These are phyloP conservation scores for Sphagnurus paluster DNA, from an alignment of 1,284 basidiomycete species.

Conservation along the genomic window DNA sequence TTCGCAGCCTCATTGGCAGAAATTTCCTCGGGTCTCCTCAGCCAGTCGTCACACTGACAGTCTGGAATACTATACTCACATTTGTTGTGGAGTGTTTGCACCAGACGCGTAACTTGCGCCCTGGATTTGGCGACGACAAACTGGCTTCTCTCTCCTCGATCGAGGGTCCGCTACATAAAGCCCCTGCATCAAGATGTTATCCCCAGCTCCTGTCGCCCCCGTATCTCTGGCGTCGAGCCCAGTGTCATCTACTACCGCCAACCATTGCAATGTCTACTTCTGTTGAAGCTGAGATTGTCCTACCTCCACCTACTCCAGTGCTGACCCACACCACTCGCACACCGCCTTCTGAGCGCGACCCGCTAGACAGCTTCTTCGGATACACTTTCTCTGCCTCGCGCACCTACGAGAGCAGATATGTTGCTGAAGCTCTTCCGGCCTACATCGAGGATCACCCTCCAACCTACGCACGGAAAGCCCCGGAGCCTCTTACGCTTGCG, in stretches of 20 bases:
- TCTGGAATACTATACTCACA: too few relatives aligned
- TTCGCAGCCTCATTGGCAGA: too few relatives aligned
- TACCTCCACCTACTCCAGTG: constrained; percentile 13
- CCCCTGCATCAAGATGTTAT: constrained; percentile 3
- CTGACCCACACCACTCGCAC: too few relatives aligned
- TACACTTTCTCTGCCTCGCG: constrained; percentile 19
- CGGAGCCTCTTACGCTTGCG: too few relatives aligned
- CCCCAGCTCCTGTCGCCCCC: constrained; percentile 3
- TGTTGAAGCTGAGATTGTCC: constrained; percentile 9
- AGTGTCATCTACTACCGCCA: background rate
- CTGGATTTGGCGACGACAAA: too few relatives aligned
- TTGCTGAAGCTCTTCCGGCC: constrained; percentile 17
- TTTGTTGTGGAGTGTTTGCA: too few relatives aligned
- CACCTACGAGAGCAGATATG: constrained; percentile 22
- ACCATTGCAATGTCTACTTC: constrained; percentile 11
- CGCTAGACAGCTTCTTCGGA: constrained; percentile 17
- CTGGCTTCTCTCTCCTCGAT: too few relatives aligned
- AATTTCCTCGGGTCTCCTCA: too few relatives aligned
- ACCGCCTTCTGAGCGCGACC: constrained; percentile 6
- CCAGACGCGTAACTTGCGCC: too few relatives aligned
- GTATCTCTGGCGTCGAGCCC: constrained; percentile 4
- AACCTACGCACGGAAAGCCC: constrained; percentile 16
- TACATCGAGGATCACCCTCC: constrained; percentile 20
- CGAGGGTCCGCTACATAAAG: constrained; percentile 18
- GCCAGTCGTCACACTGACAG: too few relatives aligned